These are phyloP conservation scores for Kwoniella pini DNA, from an alignment of 768 basidiomycete species.

Conservation along the genomic window DNA sequence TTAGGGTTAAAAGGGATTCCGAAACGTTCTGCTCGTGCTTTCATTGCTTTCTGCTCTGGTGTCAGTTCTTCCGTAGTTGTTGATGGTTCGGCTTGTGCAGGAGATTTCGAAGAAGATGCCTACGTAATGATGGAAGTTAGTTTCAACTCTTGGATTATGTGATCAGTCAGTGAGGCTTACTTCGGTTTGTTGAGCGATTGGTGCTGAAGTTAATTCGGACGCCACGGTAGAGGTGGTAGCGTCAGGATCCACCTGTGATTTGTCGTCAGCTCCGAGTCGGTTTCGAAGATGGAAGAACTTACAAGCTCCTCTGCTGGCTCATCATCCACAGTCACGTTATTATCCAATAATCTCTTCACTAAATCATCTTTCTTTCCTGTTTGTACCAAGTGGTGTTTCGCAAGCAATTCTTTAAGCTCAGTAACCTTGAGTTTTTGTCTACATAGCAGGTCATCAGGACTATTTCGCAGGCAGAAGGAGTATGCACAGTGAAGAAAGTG, in stretches of 20 bases:
- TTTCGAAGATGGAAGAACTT: conserved; percentile 3
- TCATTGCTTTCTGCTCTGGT: conserved; percentile 47
- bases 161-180: conserved; percentile 17
- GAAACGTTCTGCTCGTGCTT: conserved; percentile 49
- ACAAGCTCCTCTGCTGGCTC: conserved; percentile 37
- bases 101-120: neutral
- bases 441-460: neutral
- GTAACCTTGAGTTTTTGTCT: conserved; percentile 51
- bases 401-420: conserved; percentile 47
- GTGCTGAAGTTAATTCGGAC: neutral
- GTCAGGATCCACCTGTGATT: conserved; percentile 24
- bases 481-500: neutral
- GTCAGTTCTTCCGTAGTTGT: conserved; percentile 22
- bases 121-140: too few relatives aligned
- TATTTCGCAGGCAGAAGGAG: neutral
- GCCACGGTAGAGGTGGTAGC: conserved; percentile 2
- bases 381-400: conserved; percentile 38
- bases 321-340: conserved; percentile 27
- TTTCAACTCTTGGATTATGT: too few relatives aligned
- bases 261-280: too few relatives aligned
- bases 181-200: conserved; percentile 16
- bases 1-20: conserved; percentile 52
- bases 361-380: conserved; percentile 51
- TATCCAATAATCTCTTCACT: conserved; percentile 44
- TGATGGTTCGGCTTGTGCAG: neutral